These are phyloP conservation scores for Diplodia sapinea DNA, from an alignment of 2,329 filamentous ascomycete species.

Conservation along the genomic window DNA sequence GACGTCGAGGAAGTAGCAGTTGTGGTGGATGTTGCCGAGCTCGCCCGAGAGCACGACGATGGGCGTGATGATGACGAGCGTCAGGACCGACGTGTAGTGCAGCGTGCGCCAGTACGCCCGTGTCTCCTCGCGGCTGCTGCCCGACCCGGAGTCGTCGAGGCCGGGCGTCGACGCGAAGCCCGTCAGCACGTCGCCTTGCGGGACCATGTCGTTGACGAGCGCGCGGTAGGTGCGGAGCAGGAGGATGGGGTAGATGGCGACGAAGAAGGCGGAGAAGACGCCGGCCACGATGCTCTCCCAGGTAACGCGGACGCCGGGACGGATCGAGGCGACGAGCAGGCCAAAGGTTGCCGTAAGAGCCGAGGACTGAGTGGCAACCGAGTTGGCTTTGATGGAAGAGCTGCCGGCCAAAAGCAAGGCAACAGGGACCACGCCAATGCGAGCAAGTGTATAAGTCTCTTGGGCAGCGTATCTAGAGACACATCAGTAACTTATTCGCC, in stretches of 20 bases:
- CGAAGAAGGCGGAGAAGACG: constrained; percentile 59
- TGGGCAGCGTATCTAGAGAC: constrained; percentile 55
- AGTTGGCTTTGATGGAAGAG: constrained; percentile 54
- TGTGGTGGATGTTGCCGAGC: constrained; percentile 55
- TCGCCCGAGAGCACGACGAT: constrained; percentile 59
- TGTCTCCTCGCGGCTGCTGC: constrained; percentile 54
- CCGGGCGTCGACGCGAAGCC: constrained; percentile 41
- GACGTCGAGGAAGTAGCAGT: constrained; percentile 62
- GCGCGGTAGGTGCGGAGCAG: constrained; percentile 57
- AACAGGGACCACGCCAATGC: constrained; percentile 58
- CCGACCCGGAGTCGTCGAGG: constrained; percentile 21
- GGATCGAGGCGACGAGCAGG: constrained; percentile 56
- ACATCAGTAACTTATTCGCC: constrained; percentile 14
- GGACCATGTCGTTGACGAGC: constrained; percentile 53
- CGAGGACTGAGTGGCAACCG: constrained; percentile 56
- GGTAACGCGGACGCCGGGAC: constrained; percentile 55
- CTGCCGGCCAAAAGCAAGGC: constrained; percentile 57
- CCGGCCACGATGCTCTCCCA: constrained; percentile 60
- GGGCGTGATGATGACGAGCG: constrained; percentile 56
- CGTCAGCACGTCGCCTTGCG: constrained; percentile 53
- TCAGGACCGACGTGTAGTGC: constrained; percentile 59
- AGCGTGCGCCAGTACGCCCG: constrained; percentile 59
- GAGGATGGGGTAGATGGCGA: constrained; percentile 59
- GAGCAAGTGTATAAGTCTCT: constrained; percentile 59
- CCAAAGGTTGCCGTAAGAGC: constrained; percentile 58